Conservation (phyloP, 805 yeast species). For the Pichia ethanolica region DNA sequence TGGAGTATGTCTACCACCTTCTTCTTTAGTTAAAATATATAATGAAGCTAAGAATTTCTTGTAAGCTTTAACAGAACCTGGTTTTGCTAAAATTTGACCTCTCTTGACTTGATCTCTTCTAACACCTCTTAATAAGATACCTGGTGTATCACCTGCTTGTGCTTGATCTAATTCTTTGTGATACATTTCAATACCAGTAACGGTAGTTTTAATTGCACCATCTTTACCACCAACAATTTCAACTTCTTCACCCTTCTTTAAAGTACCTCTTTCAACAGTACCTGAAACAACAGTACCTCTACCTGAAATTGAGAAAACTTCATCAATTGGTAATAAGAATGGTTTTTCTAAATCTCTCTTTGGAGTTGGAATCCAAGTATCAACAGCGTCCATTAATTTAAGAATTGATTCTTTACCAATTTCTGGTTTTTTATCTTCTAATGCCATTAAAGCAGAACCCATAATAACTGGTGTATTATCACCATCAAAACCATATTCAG, state of each 20-base stretch:
- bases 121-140: conserved; percentile 94
- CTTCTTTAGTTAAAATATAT: conserved; percentile 90
- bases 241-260: conserved; percentile 97
- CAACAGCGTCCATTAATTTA: conserved; percentile 86
- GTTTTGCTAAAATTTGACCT: conserved; percentile 96
- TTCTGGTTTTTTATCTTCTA: conserved; percentile 82
- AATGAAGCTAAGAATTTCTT: conserved; percentile 88
- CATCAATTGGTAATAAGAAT: conserved; percentile 95
- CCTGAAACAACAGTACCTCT: conserved; percentile 99
- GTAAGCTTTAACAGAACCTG: conserved; percentile 88
- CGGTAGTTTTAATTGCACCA: conserved; percentile 84
- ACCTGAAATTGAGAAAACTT: conserved; percentile 95
- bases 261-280: conserved; percentile 96
- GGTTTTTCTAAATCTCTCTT: conserved; percentile 92
- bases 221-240: conserved; percentile 92
- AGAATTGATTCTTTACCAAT: conserved; percentile 82
- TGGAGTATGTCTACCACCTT: conserved; percentile 99
- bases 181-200: conserved; percentile 99
- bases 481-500: conserved; percentile 93
- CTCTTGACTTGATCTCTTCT: conserved; percentile 95
- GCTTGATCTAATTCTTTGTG: conserved; percentile 97
- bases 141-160: conserved; percentile 99
- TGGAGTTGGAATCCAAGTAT: conserved; percentile 94
- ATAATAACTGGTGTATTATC: conserved; percentile 95
- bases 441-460: conserved; percentile 98